Base-by-base conservation (phyloP, 257 asterid genomes). In the Echium plantagineum region DNA sequence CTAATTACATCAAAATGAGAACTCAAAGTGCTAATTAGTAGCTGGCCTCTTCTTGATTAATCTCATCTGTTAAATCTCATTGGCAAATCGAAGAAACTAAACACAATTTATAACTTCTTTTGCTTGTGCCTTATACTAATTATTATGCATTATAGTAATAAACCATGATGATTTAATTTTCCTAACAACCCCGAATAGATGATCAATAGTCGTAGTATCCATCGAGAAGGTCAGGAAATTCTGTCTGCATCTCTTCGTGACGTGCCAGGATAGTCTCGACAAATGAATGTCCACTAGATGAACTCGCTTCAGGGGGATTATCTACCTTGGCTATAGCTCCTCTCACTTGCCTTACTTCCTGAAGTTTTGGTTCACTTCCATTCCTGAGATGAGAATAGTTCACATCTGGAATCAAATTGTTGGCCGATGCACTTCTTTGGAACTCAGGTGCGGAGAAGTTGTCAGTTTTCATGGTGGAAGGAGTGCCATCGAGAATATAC, bases 211-310 rank as follows among this genome's bases (percentile, higher is more conserved):
- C 83, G 48, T 66, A 77, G 58, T 60, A 75, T 17, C 72, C 94
- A 65, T 71, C 80, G 49, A 79, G 73, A 69, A 85, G 59, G 32
- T 65, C 63, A 61, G 95, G 91, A 79, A 85, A 87, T 63, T 75
- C 87, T 62, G 75, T 75, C 62, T 74, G 68, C 87, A 85, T 87
- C 69, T 87, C 81, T 31, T 64, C 69, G 62, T 90, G 95, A 61
- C 74, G 83, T 61, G 95, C 95, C 81, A 90, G 67, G 55, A 93
- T 84, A 6, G 77, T 77, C 12, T 89, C 91, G 72, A 93, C 94
- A 47, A 93, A 88, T 3, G 87, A 84, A 67, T 78, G 90, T 15
- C 70, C 80, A 53, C 72, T 69, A 31, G 73, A 61, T 5, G 80
- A 59, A 22, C 57, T 57, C 46, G 67, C 59, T 64, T 71, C 75